These are phyloP conservation scores for Mixia osmundae DNA, from an alignment of 1,284 basidiomycete species.

Conservation along the genomic window DNA sequence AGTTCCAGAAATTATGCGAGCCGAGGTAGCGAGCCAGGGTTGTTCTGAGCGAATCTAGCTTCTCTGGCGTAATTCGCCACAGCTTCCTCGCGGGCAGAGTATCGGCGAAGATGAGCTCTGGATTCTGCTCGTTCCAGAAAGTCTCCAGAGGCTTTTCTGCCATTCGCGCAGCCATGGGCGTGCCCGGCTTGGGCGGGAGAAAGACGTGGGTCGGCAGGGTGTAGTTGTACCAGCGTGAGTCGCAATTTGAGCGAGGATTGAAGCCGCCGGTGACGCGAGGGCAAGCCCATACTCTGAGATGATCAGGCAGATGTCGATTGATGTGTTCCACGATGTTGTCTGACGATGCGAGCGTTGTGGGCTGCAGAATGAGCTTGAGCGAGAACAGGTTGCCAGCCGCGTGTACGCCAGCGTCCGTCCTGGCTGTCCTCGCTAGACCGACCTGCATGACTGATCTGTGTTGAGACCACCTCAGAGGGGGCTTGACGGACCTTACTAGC, in stretches of 20 bases:
- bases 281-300: conserved; percentile 81
- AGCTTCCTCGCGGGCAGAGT: conserved; percentile 32
- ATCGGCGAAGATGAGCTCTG: too few relatives aligned
- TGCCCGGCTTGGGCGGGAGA: conserved; percentile 63
- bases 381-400: conserved; percentile 83
- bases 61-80: conserved; percentile 38
- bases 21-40: conserved; percentile 45
- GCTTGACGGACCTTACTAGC: conserved; percentile 40
- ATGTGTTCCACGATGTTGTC: conserved; percentile 27
- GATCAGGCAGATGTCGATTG: conserved; percentile 64
- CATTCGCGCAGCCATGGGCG: conserved; percentile 32
- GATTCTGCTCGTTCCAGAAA: too few relatives aligned
- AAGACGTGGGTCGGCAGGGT: conserved; percentile 86
- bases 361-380: conserved; percentile 59
- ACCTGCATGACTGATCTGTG: conserved; percentile 30
- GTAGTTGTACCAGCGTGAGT: conserved; percentile 91
- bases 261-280: conserved; percentile 78
- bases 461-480: conserved; percentile 17
- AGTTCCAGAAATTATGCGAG: conserved; percentile 79
- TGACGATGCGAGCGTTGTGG: conserved; percentile 41
- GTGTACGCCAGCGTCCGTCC: conserved; percentile 93
- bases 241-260: conserved; percentile 64
- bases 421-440: conserved; percentile 60
- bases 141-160: too few relatives aligned
- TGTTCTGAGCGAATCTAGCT: conserved; percentile 34